Evolutionary conservation across 2,329 filamentous ascomycete genomes (phyloP).

Genomic region (Madurella fahalii): DNA sequence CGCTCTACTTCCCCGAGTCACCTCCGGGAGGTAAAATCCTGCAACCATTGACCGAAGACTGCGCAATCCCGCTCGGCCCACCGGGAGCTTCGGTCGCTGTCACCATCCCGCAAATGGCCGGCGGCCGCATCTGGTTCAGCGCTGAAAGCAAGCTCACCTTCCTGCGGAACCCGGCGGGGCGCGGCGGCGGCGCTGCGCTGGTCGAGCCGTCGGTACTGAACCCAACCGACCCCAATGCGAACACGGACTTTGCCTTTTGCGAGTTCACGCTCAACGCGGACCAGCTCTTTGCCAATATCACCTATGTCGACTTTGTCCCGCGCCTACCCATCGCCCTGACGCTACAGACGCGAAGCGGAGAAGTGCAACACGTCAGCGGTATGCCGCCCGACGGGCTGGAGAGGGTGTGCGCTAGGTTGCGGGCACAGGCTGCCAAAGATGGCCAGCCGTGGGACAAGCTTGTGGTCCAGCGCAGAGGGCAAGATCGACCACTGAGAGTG

Average conservation of each 20-base stretch:
- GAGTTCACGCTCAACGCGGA: slow-evolving; percentile 57
- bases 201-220: slow-evolving; percentile 67
- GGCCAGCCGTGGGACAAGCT: slow-evolving; percentile 59
- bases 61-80: slow-evolving; percentile 55
- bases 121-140: slow-evolving; percentile 61
- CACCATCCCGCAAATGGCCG: slow-evolving; percentile 60
- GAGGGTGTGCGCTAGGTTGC: slow-evolving; percentile 50
- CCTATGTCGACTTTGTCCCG: slow-evolving; percentile 62
- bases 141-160: slow-evolving; percentile 54
- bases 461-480: slow-evolving; percentile 31
- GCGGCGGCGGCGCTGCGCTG: slow-evolving; percentile 44
- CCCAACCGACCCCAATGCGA: slow-evolving; percentile 50
- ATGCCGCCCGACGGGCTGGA: slow-evolving; percentile 55
- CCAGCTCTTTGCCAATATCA: slow-evolving; percentile 61
- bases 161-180: slow-evolving; percentile 56
- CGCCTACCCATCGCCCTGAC: slow-evolving; percentile 52
- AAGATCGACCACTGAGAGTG: slow-evolving; percentile 34
- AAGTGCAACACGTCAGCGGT: slow-evolving; percentile 51
- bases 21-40: slow-evolving; percentile 41
- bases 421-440: slow-evolving; percentile 52
- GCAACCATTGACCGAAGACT: slow-evolving; percentile 50
- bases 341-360: slow-evolving; percentile 41
- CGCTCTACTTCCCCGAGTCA: slow-evolving; percentile 53
- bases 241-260: slow-evolving; percentile 53
- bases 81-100: slow-evolving; percentile 51